Evolutionary conservation across 1,139 yeast genomes (phyloP), one percentile per base, ranked within the genome.

Genomic region (Debaryomyces coudertii): DNA sequence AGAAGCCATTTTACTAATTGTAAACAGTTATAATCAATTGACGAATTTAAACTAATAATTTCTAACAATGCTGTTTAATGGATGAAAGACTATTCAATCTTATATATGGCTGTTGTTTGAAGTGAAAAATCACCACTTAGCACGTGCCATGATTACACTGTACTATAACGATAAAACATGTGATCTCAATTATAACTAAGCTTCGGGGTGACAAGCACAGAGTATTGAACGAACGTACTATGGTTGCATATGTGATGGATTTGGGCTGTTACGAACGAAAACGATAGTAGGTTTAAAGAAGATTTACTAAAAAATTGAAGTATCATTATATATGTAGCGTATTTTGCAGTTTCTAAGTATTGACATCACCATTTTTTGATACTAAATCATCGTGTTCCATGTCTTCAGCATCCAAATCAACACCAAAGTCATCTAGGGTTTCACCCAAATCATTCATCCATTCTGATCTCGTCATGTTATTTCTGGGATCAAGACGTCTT

Each of bases 371-470:
- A 22, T 28, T 28, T 28, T 38, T 38, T 5, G 34, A 28, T 16
- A 33, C 18, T 27, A 50, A 36, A 31, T 52, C 50, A 37, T 58
- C 63, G 43, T 61, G 47, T 53, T 63, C 56, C 39, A 51, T 58
- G 42, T 65, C 67, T 54, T 83, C 90, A 1, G 84, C 81, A 2
- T 84, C 90, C 4, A 82, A 52, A 61, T 92, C 97, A 2, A 93
- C 98, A 1, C 98, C 98, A 62, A 82, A 90, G 65, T 90, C 97
- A 37, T 77, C 77, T 44, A 93, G 68, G 4, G 79, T 77, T 58
- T 92, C 98, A 7, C 99, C 99, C 63, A 86, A 76, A 40, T 78
- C 85, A 59, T 89, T 90, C 48, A 68, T 68, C 96, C 97, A 92
- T 42, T 80, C 73, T 18, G 64, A 71, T 22, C 87, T 64, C 24